Evolutionary conservation across 352 stramenopile species (phyloP), one percentile per base, ranked within the genome.

Genomic region (Globisporangium nunn): DNA sequence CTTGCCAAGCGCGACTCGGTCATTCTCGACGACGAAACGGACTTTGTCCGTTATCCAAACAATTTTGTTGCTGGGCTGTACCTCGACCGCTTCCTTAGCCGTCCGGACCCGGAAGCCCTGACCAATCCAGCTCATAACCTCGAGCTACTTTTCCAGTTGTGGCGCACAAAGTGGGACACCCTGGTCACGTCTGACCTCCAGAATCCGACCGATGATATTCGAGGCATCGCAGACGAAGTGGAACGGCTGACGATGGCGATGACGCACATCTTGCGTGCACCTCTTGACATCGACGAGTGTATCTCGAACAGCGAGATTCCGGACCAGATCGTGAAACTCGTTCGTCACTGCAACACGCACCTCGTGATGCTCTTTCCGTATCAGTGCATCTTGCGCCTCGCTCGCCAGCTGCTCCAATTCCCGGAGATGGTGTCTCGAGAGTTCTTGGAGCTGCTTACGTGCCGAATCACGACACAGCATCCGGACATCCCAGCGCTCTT

Each of bases 91-190:
- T 93, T 93, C 40, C 65, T 93, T 39, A 74, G 76, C 48, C 68
- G 72, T 14, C 82, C 82, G 0, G 82, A 93, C 53, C 78, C 80
- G 28, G 77, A 88, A 52, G 71, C 81, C 29, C 46, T 93, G 31
- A 93, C 82, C 29, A 89, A 89, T 33, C 74, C 82, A 41, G 74
- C 77, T 4, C 88, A 91, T 58, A 91, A 91, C 56, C 66, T 93
- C 44, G 78, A 91, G 59, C 54, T 89, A 11, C 64, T 93, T 1
- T 91, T 91, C 51, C 78, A 84, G 41, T 44, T 81, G 31, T 93
- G 82, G 82, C 78, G 72, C n/a, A 70, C 71, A 3, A 63, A 88
- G 45, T 64, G 88, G 33, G 60, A 81, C 31, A 60, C 59, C 17
- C 54, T 93, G 10, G 81, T 90, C 62, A 64, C 64, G 14, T 78